These are phyloP conservation scores for Anisodus acutangulus DNA, from an alignment of 257 asterid genomes.

Conservation along the genomic window DNA sequence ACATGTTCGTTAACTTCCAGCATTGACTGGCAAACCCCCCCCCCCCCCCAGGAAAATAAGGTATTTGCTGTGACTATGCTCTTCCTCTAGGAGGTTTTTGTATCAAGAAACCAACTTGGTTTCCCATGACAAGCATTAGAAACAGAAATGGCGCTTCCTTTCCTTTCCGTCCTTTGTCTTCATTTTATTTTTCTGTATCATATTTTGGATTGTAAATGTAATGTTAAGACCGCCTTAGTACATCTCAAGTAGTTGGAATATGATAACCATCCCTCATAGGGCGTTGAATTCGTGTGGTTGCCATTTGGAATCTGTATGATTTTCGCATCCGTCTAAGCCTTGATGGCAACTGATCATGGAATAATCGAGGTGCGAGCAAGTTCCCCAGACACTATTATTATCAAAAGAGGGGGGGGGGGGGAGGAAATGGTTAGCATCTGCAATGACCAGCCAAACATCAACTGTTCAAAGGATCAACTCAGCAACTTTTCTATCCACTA, in stretches of 20 bases:
- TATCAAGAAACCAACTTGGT: slow-evolving; percentile 34
- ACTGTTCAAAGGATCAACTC: slow-evolving; percentile 2
- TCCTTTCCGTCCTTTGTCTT: not conserved
- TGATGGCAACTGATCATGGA: not conserved
- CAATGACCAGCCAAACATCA: slow-evolving; percentile 4
- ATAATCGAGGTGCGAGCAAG: not conserved
- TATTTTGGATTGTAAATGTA: not conserved
- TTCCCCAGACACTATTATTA: not conserved
- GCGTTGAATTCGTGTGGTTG: not conserved
- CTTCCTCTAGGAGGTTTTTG: slow-evolving; percentile 1
- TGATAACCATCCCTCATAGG: not conserved
- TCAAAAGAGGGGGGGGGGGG: not conserved
- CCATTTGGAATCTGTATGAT: not conserved
- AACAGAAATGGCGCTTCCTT: not conserved
- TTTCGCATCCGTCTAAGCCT: not conserved
- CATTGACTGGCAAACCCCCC: slow-evolving; percentile 29
- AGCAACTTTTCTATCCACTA: slow-evolving; percentile 27
- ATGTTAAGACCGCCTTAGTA: not conserved
- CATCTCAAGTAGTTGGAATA: slow-evolving; percentile 8
- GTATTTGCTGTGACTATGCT: not conserved
- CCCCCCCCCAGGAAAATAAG: not conserved
- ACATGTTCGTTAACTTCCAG: slow-evolving; percentile 44
- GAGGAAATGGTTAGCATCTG: not conserved
- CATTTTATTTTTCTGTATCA: not conserved
- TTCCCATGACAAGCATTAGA: slow-evolving; percentile 25